A percentile compares a stretch with the other conserved stretches of the same genome.
Evolutionary conservation across 139 green algal genomes (phyloP).

Genomic region (Chlorella sp.): DNA sequence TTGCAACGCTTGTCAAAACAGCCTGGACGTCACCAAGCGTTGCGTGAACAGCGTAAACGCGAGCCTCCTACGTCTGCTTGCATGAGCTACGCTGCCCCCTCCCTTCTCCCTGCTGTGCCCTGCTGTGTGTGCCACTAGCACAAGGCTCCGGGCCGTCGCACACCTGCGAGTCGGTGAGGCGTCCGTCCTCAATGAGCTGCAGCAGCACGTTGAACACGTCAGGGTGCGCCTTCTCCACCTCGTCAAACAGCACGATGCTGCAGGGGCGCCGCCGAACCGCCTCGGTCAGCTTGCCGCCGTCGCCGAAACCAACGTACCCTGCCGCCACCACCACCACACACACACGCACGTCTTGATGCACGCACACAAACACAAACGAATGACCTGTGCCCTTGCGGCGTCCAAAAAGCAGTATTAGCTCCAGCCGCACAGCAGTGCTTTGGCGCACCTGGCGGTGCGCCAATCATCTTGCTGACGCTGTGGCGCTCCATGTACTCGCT

Average conservation of each 20-base stretch:
- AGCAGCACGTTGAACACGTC: constrained; percentile 98
- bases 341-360: no score
- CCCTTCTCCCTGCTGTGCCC: no score
- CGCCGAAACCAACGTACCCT: constrained; percentile 95
- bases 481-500: constrained; percentile 97
- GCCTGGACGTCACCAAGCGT: no score
- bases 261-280: constrained; percentile 74
- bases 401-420: not conserved
- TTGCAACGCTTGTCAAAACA: no score
- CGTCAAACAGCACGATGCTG: constrained; percentile 91
- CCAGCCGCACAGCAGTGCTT: not conserved
- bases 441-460: constrained; percentile 68
- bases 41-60: no score
- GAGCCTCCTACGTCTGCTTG: no score
- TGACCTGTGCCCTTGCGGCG: no score
- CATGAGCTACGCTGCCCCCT: no score
- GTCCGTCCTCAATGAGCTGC: constrained; percentile 93
- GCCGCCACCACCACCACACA: no score
- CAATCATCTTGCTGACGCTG: constrained; percentile 76
- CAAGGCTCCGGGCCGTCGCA: no score
- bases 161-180: constrained; percentile 78
- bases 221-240: constrained; percentile 99
- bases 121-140: no score
- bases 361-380: no score
- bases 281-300: constrained; percentile 98